Evolutionary conservation across 768 basidiomycete genomes (phyloP).

Genomic region (Amanita rubescens): DNA sequence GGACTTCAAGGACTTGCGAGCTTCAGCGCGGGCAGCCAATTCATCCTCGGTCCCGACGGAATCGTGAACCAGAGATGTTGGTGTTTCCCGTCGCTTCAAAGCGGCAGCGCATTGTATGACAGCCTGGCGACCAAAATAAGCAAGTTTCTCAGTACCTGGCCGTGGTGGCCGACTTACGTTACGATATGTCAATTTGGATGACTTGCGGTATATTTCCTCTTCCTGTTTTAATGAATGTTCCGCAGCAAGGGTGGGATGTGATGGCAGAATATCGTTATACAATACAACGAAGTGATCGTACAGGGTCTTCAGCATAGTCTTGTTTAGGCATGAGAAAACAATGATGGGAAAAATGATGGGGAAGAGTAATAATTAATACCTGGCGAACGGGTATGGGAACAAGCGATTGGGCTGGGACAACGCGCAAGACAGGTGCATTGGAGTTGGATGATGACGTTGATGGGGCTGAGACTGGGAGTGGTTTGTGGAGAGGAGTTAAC

Average conservation of each 20-base stretch:
- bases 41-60: slow-evolving; percentile 77
- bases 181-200: slow-evolving; percentile 76
- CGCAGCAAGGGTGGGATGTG: slow-evolving; percentile 55
- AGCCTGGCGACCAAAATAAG: slow-evolving; percentile 27
- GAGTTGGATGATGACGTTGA: slow-evolving; percentile 26
- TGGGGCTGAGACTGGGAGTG: slow-evolving; percentile 33
- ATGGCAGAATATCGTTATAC: slow-evolving; percentile 48
- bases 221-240: slow-evolving; percentile 82
- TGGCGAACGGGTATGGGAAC: slow-evolving; percentile 72
- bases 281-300: slow-evolving; percentile 67
- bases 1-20: slow-evolving; percentile 43
- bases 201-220: slow-evolving; percentile 65
- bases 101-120: slow-evolving; percentile 44
- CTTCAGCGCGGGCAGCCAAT: slow-evolving; percentile 45
- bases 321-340: slow-evolving; percentile 8
- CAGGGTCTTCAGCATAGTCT: slow-evolving; percentile 71
- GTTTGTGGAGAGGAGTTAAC: slow-evolving; percentile 28
- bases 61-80: slow-evolving; percentile 50
- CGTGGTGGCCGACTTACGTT: slow-evolving; percentile 42
- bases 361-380: too few relatives aligned
- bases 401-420: slow-evolving; percentile 61
- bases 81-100: slow-evolving; percentile 43
- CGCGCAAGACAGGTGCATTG: slow-evolving; percentile 57
- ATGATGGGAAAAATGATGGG: slow-evolving; percentile 1
- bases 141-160: background rate